Evolutionary conservation across 148 eudicot genomes (phyloP), one percentile per base, ranked within the genome.

Genomic region (Cornus kousa): DNA sequence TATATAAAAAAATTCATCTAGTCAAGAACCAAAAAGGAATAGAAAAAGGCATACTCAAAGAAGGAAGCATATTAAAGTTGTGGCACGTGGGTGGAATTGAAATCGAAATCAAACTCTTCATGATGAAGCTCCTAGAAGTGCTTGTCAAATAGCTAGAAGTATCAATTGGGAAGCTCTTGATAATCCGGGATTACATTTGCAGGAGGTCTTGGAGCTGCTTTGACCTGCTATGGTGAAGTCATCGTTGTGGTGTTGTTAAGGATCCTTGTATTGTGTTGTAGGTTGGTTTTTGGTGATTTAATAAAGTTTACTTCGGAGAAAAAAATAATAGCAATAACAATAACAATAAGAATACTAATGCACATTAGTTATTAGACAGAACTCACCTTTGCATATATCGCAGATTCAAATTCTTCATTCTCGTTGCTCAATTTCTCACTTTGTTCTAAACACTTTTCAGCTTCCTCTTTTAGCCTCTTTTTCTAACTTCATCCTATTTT

Each of bases 401-500:
- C 91, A 66, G 82, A 74, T 86, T 95, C 97, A 75, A 95, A 89
- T 68, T 91, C 97, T 77, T 79, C 84, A 77, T 93, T 95, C 79
- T 90, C 94, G 14, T 28, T 83, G 90, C 87, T 84, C 65, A 95
- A 79, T 80, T 85, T 93, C 88, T 91, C 94, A 79, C 94, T 93
- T 83, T 88, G 98, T 20, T 59, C 87, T 69, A 90, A 72, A 76
- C 97, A 95, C 81, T 90, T 93, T 55, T 91, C 92, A 77, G 99
- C 97, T 85, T 95, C 97, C 53, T 78, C 88, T 87, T 82, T 89
- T 74, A 95, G 80, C 86, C 77, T 84, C 74, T 93, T 85, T 91
- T 95, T 78, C 82, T 85, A 78, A 93, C 94, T 88, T 95, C 97
- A 60, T 90, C 97, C 98, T 95, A 81, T 83, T 57, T 43, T 72